phyloP scores from a whole-genome alignment of 2,329 filamentous ascomycete genomes.

The Penicillium sclerotigenum region DNA sequence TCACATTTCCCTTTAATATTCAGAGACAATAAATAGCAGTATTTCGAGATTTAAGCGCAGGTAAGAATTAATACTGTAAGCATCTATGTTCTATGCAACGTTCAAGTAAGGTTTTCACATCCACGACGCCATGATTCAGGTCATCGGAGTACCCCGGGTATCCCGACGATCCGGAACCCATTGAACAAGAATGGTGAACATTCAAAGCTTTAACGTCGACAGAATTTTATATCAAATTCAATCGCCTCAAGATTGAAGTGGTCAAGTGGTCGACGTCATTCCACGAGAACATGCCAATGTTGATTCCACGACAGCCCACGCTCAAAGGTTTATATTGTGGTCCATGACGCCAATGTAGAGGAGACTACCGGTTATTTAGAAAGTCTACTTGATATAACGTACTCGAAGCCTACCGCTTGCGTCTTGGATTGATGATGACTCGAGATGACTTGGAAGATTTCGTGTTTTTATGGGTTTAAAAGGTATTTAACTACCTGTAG shows the following conservation, averaged over 20 bases:
- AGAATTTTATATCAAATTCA: neutral
- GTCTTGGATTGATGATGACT: neutral
- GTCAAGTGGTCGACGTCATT: conserved; percentile 6
- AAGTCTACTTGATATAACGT: neutral
- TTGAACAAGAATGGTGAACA: neutral
- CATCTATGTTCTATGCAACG: neutral
- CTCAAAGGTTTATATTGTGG: neutral
- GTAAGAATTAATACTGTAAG: neutral
- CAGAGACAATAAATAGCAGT: neutral
- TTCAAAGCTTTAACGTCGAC: neutral
- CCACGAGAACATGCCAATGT: neutral
- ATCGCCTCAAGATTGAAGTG: too few relatives aligned
- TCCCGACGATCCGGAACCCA: neutral
- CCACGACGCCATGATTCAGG: neutral
- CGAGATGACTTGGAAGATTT: neutral
- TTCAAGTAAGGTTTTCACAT: neutral
- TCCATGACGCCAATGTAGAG: conserved; percentile 5
- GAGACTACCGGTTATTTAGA: neutral
- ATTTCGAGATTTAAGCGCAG: too few relatives aligned
- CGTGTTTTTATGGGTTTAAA: neutral
- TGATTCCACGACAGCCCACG: neutral
- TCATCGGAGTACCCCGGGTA: neutral
- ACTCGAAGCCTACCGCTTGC: neutral
- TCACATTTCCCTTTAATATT: neutral
- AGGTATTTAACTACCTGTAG: neutral